Evolutionary conservation across 2,329 filamentous ascomycete genomes (phyloP), one percentile per base, ranked within the genome.

Genomic region (Nakataea oryzae): DNA sequence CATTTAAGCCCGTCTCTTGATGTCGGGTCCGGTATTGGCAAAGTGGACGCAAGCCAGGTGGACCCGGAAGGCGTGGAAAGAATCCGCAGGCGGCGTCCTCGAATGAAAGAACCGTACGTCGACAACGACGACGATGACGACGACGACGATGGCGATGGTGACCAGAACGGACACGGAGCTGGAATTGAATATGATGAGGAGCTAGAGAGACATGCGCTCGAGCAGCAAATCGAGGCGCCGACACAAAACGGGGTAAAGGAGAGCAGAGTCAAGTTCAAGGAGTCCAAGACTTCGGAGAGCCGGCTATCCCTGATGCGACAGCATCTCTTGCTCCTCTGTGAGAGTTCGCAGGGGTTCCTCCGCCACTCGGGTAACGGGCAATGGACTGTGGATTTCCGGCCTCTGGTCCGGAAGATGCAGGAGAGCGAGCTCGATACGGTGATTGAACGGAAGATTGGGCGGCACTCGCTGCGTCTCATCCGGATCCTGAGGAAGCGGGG

Each of bases 401-500:
- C 83, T 11, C 79, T 97, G 4, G 81, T 91, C 60, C 81, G 85
- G 56, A 81, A 82, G 60, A 77, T 97, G 41, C 86, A 89, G 57
- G 87, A 93, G 69, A 77, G 83, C 7, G 91, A 97, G 72, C 78
- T 97, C 32, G 91, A 97, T 72, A 86, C 87, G 17, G 87, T 92
- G 55, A 88, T 97, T 62, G 84, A 89, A 65, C 85, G 91, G 61
- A 85, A 86, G 2, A 92, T 91, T 67, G 92, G 91, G 9, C 83
- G 84, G 9, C 80, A 89, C 58, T 91, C 91, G 0, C 82, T 93
- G 24, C 89, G 93, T 11, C 79, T 99, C n/a, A 83, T 92, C 26
- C 88, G 91, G 26, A 91, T 97, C 62, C 81, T 99, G 26, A 84
- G 89, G 54, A 87, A 89, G 63, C 91, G 93, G 70, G 95, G 95